Conservation (phyloP, 208 protist species). For the Leishmania mexicana region DNA sequence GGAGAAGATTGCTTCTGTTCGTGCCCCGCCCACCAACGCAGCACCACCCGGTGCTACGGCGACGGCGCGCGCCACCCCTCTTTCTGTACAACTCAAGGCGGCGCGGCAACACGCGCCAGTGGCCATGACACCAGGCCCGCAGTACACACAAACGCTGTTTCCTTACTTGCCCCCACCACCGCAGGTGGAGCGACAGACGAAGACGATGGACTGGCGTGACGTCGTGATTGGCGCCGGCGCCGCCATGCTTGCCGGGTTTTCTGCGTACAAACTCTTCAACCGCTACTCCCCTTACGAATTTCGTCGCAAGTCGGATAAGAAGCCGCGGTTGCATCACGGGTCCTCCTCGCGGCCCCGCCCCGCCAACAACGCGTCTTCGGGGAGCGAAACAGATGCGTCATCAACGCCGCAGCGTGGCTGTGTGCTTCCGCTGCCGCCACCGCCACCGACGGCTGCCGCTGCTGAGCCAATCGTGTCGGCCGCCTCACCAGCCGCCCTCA, state of each 20-base stretch:
- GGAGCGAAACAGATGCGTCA: conserved; percentile 30
- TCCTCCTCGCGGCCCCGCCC: conserved; percentile 5
- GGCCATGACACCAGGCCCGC: conserved; percentile 14
- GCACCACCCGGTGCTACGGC: neutral
- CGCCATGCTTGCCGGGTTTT: conserved; percentile 47
- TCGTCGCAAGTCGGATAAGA: conserved; percentile 62
- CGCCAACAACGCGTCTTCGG: conserved; percentile 17
- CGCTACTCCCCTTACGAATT: conserved; percentile 84
- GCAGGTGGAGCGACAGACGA: conserved; percentile 21
- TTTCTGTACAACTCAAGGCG: conserved; percentile 13
- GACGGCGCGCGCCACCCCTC: neutral
- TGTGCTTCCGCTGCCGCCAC: conserved; percentile 21
- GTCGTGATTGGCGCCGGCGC: conserved; percentile 76
- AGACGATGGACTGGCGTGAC: conserved; percentile 69
- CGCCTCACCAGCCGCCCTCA: conserved; percentile 2
- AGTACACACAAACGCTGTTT: conserved; percentile 50
- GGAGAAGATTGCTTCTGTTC: conserved; percentile 47
- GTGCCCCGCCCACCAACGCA: conserved; percentile 1
- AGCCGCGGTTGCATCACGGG: conserved; percentile 14
- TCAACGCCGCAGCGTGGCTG: conserved; percentile 8
- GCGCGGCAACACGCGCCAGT: neutral
- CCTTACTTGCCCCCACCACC: conserved; percentile 37
- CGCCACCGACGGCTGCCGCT: conserved; percentile 23
- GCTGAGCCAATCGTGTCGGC: conserved; percentile 1
- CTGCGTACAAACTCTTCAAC: conserved; percentile 68